These are phyloP conservation scores for Scutellaria baicalensis DNA, from an alignment of 257 asterid genomes.

Conservation along the genomic window DNA sequence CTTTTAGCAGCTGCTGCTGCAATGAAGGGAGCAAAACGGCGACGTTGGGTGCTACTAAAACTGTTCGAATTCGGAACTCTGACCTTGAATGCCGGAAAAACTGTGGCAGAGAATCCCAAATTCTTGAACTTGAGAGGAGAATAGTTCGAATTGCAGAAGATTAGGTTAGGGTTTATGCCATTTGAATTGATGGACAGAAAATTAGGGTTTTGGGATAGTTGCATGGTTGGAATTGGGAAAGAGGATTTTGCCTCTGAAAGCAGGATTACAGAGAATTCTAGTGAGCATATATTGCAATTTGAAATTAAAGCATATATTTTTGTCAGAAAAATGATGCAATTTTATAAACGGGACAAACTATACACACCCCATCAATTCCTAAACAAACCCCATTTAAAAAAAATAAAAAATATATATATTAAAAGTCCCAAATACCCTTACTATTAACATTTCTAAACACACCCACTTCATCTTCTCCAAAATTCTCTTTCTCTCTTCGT, in stretches of 20 bases:
- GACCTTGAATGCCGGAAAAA: slow-evolving; percentile 17
- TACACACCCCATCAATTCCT: no score
- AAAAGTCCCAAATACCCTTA: no score
- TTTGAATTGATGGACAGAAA: slow-evolving; percentile 13
- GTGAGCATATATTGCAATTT: no score
- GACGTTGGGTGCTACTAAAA: slow-evolving; percentile 20
- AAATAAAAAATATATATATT: no score
- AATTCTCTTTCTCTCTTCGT: no score
- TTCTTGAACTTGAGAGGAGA: slow-evolving; percentile 17
- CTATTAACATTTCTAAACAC: no score
- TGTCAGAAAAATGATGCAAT: no score
- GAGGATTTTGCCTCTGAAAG: not conserved
- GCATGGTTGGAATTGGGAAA: slow-evolving; percentile 22
- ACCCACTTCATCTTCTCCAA: no score
- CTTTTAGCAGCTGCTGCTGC: slow-evolving; percentile 39
- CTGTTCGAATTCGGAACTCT: slow-evolving; percentile 11
- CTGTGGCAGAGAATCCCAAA: slow-evolving; percentile 24
- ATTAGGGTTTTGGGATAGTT: slow-evolving; percentile 23
- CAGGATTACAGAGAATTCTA: no score
- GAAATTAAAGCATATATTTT: no score
- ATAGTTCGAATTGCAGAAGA: slow-evolving; percentile 20
- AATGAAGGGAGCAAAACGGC: slow-evolving; percentile 37
- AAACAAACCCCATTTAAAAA: no score
- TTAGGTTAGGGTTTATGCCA: slow-evolving; percentile 26
- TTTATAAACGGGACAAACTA: no score